phyloP scores from a whole-genome alignment of 2,329 filamentous ascomycete genomes.

The Laburnicola sp. region DNA sequence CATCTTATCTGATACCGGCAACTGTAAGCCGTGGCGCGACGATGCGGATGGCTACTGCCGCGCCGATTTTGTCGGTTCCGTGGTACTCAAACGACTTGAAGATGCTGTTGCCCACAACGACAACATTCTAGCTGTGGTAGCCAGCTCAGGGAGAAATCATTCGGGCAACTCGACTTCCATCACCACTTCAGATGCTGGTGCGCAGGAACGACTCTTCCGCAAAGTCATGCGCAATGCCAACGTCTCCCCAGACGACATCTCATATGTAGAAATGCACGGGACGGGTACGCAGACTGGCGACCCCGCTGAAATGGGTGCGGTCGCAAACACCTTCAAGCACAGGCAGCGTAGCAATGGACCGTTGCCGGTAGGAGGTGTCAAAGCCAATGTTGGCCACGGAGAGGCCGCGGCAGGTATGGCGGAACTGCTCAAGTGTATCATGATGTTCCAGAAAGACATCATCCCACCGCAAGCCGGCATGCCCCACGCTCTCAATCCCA shows the following conservation, averaged over 20 bases:
- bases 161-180: slow-evolving; percentile 36
- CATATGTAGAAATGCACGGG: slow-evolving; percentile 17
- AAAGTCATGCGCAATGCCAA: slow-evolving; percentile 31
- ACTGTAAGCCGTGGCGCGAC: slow-evolving; percentile 40
- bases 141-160: slow-evolving; percentile 48
- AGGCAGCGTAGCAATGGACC: slow-evolving; percentile 3
- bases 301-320: slow-evolving; percentile 20
- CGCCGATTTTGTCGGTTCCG: slow-evolving; percentile 31
- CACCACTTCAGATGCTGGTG: slow-evolving; percentile 26
- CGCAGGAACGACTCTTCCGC: slow-evolving; percentile 18
- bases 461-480: slow-evolving; percentile 67
- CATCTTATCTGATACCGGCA: slow-evolving; percentile 31
- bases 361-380: slow-evolving; percentile 34
- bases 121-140: slow-evolving; percentile 28
- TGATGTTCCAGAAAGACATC: slow-evolving; percentile 37
- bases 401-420: slow-evolving; percentile 39
- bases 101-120: slow-evolving; percentile 37
- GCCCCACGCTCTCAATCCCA: slow-evolving; percentile 64
- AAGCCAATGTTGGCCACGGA: slow-evolving; percentile 41
- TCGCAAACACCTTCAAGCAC: slow-evolving; percentile 20
- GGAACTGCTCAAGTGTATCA: slow-evolving; percentile 38
- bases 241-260: slow-evolving; percentile 37
- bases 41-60: slow-evolving; percentile 44
- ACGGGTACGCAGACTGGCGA: slow-evolving; percentile 38
- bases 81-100: slow-evolving; percentile 41